These are phyloP conservation scores for Trapa incisa DNA, from an alignment of 345 rosid genomes.

Conservation along the genomic window DNA sequence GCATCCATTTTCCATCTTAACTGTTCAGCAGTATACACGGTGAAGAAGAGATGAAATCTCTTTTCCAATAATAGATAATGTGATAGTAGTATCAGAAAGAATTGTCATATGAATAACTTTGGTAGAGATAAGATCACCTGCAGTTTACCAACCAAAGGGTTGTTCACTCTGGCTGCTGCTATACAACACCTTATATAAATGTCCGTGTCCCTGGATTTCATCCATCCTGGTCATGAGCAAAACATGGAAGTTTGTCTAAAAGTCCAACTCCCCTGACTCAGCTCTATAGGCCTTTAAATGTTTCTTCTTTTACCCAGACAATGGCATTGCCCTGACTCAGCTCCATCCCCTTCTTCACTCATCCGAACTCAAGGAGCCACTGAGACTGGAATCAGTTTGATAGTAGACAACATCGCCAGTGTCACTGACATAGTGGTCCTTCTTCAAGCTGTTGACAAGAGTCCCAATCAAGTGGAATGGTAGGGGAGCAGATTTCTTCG, in stretches of 20 bases:
- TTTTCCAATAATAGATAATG: background rate
- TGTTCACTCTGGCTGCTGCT: background rate
- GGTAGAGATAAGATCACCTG: background rate
- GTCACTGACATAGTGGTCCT: conserved; percentile 69
- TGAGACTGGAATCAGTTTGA: conserved; percentile 38
- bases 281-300: background rate
- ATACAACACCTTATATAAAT: background rate
- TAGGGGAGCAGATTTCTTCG: conserved; percentile 53
- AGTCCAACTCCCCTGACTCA: background rate
- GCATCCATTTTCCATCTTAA: background rate
- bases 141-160: background rate
- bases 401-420: conserved; percentile 70
- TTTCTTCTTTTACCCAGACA: background rate
- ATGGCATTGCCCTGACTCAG: background rate
- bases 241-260: background rate
- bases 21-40: background rate
- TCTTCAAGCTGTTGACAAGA: conserved; percentile 43
- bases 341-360: background rate
- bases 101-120: background rate
- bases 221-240: background rate
- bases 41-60: background rate
- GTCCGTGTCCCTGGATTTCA: background rate
- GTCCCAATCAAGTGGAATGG: conserved; percentile 50
- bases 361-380: background rate
- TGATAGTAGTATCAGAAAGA: background rate